Base-by-base conservation (phyloP, 805 yeast species). In the Candida chauliodis region DNA sequence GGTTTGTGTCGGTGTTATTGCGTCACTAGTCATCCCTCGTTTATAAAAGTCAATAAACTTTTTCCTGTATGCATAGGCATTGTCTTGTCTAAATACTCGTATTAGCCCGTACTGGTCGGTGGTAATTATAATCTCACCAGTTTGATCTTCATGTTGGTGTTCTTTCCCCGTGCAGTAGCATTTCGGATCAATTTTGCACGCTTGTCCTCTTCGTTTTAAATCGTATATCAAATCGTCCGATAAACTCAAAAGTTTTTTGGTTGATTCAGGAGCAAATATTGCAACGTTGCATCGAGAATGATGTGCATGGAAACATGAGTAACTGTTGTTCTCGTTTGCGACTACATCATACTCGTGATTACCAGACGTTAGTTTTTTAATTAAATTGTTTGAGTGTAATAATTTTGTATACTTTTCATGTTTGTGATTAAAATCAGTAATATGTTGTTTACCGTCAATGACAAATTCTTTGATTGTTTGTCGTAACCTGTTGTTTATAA, bases 171-270 rank as follows among this genome's bases (percentile, higher is more conserved):
- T 36, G n/a, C 28, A 21, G 9, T 16, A 4, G 15, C 30, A 17
- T 22, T 36, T 15, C 7, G 31, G 32, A 11, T 36, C 40, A 13
- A 42, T 36, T 17, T 37, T 37, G 40, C 39, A 40, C 27, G 38
- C 34, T 37, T 45, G 43, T 2, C 54, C 60, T 23, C 66, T 45
- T 35, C 51, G 59, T 13, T 52, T 49, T 37, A 85, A 55, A 43
- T 86, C 95, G 58, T 75, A 87, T 4, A 90, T 77, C 8, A 84
- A 77, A 58, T 89, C 97, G 52, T 84, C 84, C 1, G 95, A 82
- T 28, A 80, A 63, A 32, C 83, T 80, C 28, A 90, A 57, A 10
- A 81, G 62, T 45, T 77, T 79, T 34, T 75, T 68, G 0, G 95
- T 83, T 4, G 68, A 66, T 14, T 74, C 62, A 0, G 96, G 96